These are phyloP conservation scores for Arxiozyma bovina DNA, from an alignment of 1,139 yeast species.

Conservation along the genomic window DNA sequence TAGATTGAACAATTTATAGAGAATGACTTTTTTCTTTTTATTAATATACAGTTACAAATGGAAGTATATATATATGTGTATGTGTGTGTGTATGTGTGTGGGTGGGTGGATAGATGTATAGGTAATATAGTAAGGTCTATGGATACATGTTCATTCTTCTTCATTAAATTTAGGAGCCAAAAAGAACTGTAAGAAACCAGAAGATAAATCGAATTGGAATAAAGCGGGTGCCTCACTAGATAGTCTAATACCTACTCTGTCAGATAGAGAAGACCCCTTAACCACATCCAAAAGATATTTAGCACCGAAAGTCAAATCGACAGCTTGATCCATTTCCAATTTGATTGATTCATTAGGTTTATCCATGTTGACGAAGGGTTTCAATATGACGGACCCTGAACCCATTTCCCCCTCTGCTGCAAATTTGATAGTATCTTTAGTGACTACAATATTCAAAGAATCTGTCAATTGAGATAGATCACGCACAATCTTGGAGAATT, in stretches of 20 bases:
- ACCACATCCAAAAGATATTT: constrained; percentile 85
- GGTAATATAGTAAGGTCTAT: too few species aligned
- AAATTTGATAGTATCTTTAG: constrained; percentile 88
- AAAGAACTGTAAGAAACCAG: constrained; percentile 91
- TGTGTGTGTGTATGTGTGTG: neutral
- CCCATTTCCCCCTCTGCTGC: constrained; percentile 90
- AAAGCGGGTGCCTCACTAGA: constrained; percentile 91
- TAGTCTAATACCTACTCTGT: constrained; percentile 71
- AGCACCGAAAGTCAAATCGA: constrained; percentile 81
- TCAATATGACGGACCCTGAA: constrained; percentile 75
- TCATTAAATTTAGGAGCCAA: constrained; percentile 96
- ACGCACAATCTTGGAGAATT: constrained; percentile 82
- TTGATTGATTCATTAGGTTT: constrained; percentile 66
- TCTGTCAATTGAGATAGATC: constrained; percentile 83
- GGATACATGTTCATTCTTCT: constrained; percentile 48
- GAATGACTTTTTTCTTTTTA: neutral
- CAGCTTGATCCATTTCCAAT: constrained; percentile 79
- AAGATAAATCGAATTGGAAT: constrained; percentile 84
- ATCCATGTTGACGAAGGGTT: constrained; percentile 76
- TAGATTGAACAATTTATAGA: neutral
- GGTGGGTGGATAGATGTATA: too few species aligned
- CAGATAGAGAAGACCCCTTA: constrained; percentile 76
- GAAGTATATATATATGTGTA: neutral
- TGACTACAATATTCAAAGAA: constrained; percentile 74
- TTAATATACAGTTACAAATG: neutral